These are phyloP conservation scores for Collybiopsis luxurians DNA, from an alignment of 768 basidiomycete species.

Conservation along the genomic window DNA sequence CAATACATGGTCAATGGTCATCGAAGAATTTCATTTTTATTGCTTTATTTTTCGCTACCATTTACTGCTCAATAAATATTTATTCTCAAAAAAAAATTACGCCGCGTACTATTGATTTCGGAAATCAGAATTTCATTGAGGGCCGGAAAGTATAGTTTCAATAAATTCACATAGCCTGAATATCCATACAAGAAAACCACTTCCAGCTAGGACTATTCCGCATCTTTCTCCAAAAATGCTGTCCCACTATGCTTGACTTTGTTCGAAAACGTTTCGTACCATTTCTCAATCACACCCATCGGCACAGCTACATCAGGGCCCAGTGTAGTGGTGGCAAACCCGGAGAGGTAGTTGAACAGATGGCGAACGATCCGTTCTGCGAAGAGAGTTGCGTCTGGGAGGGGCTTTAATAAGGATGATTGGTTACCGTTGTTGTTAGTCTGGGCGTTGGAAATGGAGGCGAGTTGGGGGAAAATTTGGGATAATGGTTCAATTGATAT, in stretches of 20 bases:
- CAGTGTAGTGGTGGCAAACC: conserved; percentile 50
- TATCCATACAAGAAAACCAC: too few species aligned
- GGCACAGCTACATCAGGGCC: conserved; percentile 55
- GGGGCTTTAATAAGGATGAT: conserved; percentile 2
- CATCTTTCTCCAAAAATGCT: conserved; percentile 57
- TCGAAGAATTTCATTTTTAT: too few species aligned
- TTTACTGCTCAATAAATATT: too few species aligned
- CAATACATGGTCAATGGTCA: too few species aligned
- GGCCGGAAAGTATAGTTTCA: too few species aligned
- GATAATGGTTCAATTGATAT: conserved; percentile 76
- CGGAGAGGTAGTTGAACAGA: conserved; percentile 71
- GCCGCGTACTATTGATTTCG: too few species aligned
- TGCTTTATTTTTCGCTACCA: too few species aligned
- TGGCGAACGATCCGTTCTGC: conserved; percentile 73
- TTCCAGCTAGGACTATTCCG: too few species aligned
- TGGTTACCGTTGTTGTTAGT: conserved; percentile 13
- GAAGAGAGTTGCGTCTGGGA: conserved; percentile 49
- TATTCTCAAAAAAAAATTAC: too few species aligned
- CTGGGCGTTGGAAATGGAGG: conserved; percentile 34
- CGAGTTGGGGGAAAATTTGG: conserved; percentile 52
- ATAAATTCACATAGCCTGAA: too few species aligned
- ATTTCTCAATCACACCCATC: conserved; percentile 59
- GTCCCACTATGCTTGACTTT: conserved; percentile 60
- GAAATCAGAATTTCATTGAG: too few species aligned
- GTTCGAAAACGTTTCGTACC: conserved; percentile 66